Percentiles rank a stretch among this genome's conserved stretches.
These are phyloP conservation scores for Volutella citrinella DNA, from an alignment of 2,329 filamentous ascomycete genomes.

Conservation along the genomic window DNA sequence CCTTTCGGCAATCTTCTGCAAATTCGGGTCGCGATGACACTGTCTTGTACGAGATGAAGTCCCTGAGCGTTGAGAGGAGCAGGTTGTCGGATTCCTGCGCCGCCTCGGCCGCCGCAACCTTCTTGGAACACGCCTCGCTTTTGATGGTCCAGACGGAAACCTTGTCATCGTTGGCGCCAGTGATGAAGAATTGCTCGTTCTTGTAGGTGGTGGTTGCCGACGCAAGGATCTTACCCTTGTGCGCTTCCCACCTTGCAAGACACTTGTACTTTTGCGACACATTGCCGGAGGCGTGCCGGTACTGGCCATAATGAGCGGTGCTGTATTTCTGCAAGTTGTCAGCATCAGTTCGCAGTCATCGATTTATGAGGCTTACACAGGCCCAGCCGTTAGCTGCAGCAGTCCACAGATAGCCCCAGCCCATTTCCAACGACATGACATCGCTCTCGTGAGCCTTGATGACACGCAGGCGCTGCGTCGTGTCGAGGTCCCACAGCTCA, in stretches of 20 bases:
- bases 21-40: conserved; percentile 85
- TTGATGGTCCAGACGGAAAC: conserved; percentile 84
- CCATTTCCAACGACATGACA: conserved; percentile 82
- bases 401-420: conserved; percentile 81
- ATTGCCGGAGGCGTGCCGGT: conserved; percentile 45
- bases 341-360: too few relatives aligned
- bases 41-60: conserved; percentile 89
- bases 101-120: conserved; percentile 23
- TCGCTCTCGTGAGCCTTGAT: conserved; percentile 80
- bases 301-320: conserved; percentile 61
- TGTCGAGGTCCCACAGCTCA: conserved; percentile 96
- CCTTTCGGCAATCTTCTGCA: conserved; percentile 86
- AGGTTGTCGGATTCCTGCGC: conserved; percentile 44
- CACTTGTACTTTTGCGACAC: conserved; percentile 81
- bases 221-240: conserved; percentile 82
- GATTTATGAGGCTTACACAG: conserved; percentile 70
- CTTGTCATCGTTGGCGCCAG: conserved; percentile 87
- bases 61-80: conserved; percentile 69
- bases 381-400: conserved; percentile 86
- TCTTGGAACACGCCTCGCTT: conserved; percentile 30
- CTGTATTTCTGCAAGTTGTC: conserved; percentile 56
- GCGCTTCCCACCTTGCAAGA: conserved; percentile 74
- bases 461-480: conserved; percentile 81
- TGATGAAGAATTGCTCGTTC: conserved; percentile 80
- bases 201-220: conserved; percentile 72